phyloP scores from a whole-genome alignment of 345 rosid species.

The Melaleuca quinquenervia region DNA sequence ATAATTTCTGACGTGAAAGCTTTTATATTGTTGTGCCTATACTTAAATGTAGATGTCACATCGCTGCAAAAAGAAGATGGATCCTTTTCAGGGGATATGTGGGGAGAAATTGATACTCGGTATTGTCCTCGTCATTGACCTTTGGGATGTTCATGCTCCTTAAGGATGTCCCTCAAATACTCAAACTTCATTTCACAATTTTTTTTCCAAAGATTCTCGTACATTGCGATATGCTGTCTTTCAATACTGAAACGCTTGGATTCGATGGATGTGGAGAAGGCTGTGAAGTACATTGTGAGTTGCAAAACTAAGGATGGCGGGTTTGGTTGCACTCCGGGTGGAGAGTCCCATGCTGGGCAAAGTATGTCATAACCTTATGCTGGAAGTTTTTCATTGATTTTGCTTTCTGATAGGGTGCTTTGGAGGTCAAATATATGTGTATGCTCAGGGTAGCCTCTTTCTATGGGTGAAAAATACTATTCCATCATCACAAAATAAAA shows the following conservation, averaged over 20 bases:
- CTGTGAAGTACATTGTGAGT: constrained; percentile 66
- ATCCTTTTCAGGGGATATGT: constrained; percentile 84
- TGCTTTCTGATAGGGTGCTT: neutral
- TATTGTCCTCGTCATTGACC: constrained; percentile 8
- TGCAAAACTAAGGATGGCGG: constrained; percentile 96
- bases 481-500: neutral
- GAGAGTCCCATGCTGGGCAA: constrained; percentile 93
- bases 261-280: constrained; percentile 64
- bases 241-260: constrained; percentile 50
- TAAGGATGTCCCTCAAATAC: neutral
- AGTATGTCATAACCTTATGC: constrained; percentile 33
- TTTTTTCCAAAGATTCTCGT: constrained; percentile 55
- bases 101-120: constrained; percentile 98
- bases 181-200: neutral
- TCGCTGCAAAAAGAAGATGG: constrained; percentile 90
- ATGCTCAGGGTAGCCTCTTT: neutral
- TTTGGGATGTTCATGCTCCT: neutral
- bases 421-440: neutral
- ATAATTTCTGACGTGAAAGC: neutral
- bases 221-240: constrained; percentile 77
- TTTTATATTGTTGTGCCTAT: constrained; percentile 8
- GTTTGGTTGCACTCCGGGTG: constrained; percentile 92
- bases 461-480: neutral
- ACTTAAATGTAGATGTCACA: constrained; percentile 42
- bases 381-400: neutral